phyloP scores from a whole-genome alignment of 192 early-diverging fungal species.

The Coemansia sp. region DNA sequence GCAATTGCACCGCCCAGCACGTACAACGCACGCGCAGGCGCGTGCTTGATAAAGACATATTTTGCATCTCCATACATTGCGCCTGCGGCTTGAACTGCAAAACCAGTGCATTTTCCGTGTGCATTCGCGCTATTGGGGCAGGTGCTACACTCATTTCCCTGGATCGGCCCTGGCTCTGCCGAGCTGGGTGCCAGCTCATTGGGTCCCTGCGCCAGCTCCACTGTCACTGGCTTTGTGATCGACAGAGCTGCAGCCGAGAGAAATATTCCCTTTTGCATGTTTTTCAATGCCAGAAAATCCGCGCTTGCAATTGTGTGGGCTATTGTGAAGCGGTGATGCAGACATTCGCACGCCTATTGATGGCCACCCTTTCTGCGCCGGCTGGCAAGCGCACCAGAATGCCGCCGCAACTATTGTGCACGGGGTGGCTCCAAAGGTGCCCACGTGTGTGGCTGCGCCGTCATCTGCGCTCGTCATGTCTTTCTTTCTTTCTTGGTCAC shows the following conservation, averaged over 20 bases:
- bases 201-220: not conserved
- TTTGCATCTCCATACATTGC: not conserved
- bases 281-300: slow-evolving; percentile 7
- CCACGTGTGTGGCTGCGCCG: slow-evolving; percentile 7
- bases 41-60: not conserved
- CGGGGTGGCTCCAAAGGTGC: not conserved
- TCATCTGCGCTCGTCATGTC: slow-evolving; percentile 7
- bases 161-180: not conserved
- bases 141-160: not conserved
- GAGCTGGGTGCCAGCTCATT: not conserved
- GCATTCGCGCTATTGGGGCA: not conserved
- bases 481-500: not conserved
- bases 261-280: not conserved
- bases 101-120: not conserved
- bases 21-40: not conserved
- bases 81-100: not conserved
- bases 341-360: not conserved
- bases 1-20: not conserved
- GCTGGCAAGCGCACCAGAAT: not conserved
- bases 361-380: not conserved
- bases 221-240: not conserved
- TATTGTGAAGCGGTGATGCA: slow-evolving; percentile 1
- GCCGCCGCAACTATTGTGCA: not conserved
- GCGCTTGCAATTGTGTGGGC: not conserved
- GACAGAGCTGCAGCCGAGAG: slow-evolving; percentile 11